phyloP scores from a whole-genome alignment of 352 stramenopile genomes.

The Phytophthora pluvialis region DNA sequence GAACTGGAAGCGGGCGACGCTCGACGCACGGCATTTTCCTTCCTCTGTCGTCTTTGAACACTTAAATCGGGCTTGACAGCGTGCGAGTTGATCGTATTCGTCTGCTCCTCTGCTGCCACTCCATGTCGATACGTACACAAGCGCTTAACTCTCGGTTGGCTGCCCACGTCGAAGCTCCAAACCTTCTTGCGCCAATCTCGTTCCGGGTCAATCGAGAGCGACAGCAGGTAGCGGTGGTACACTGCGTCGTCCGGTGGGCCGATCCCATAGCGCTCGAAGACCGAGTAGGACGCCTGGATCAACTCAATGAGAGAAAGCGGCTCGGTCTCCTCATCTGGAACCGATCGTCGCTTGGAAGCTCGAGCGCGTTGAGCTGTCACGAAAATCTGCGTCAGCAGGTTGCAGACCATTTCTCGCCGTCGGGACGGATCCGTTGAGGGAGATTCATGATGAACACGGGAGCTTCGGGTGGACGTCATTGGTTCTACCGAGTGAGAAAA shows the following conservation, averaged over 20 bases:
- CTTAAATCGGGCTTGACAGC: background rate
- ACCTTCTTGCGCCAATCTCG: conserved; percentile 69
- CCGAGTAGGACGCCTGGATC: conserved; percentile 57
- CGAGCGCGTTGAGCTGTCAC: conserved; percentile 36
- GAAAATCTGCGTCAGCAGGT: conserved; percentile 61
- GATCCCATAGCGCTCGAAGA: conserved; percentile 62
- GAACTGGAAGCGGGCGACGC: conserved; percentile 3
- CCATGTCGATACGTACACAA: conserved; percentile 24
- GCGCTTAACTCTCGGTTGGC: conserved; percentile 23
- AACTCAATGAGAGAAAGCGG: conserved; percentile 68
- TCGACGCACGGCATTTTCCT: conserved; percentile 12
- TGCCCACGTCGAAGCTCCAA: conserved; percentile 31
- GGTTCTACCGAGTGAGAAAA: background rate
- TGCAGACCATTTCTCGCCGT: conserved; percentile 32
- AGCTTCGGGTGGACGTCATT: no score
- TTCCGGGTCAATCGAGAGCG: conserved; percentile 62
- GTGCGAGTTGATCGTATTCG: no score
- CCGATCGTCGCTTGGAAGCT: conserved; percentile 13
- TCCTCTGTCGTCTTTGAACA: conserved; percentile 7
- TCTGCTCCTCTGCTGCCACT: background rate
- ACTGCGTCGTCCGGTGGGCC: conserved; percentile 48
- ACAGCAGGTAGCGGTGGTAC: conserved; percentile 64
- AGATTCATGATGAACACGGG: conserved; percentile 2
- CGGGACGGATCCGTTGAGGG: conserved; percentile 7
- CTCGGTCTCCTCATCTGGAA: background rate